phyloP scores from a whole-genome alignment of 495 filamentous ascomycete species.

The Aspergillus homomorphus region DNA sequence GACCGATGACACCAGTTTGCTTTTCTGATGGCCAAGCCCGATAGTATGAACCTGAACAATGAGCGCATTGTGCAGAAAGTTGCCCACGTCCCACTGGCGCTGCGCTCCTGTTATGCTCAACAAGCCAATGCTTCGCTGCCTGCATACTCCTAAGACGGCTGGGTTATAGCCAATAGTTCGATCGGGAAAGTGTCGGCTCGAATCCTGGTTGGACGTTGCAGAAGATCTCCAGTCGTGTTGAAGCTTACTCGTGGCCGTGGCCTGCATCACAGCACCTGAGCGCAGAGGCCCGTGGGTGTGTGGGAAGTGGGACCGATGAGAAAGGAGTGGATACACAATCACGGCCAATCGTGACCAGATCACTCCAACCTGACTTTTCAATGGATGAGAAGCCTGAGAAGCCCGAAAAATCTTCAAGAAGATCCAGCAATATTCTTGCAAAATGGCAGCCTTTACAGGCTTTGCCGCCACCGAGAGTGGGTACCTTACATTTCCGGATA shows the following conservation, averaged over 20 bases:
- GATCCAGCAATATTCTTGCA: neutral
- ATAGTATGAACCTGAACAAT: neutral
- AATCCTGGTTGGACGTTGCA: neutral
- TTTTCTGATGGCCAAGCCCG: slow-evolving; percentile 5
- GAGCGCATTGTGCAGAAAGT: slow-evolving; percentile 11
- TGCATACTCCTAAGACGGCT: slow-evolving; percentile 5
- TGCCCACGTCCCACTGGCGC: slow-evolving; percentile 6
- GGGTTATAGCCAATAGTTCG: neutral
- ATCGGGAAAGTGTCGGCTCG: neutral
- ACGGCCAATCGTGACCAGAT: neutral
- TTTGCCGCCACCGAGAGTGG: slow-evolving; percentile 1
- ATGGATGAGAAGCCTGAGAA: neutral
- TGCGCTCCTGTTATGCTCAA: slow-evolving; percentile 16
- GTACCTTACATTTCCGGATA: neutral
- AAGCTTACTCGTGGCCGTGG: slow-evolving; percentile 7
- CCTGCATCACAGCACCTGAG: slow-evolving; percentile 4
- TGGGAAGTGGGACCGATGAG: neutral
- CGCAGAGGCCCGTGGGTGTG: neutral
- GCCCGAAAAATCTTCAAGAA: slow-evolving; percentile 3
- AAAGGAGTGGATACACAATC: neutral
- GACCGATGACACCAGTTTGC: slow-evolving; percentile 7
- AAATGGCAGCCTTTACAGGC: neutral
- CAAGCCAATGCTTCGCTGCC: slow-evolving; percentile 16
- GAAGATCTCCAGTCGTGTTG: slow-evolving; percentile 5
- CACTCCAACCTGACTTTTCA: neutral